Percentiles rank a stretch among this genome's conserved stretches.
These are phyloP conservation scores for Herpetomonas tarakana DNA, from an alignment of 208 protist genomes.

Conservation along the genomic window DNA sequence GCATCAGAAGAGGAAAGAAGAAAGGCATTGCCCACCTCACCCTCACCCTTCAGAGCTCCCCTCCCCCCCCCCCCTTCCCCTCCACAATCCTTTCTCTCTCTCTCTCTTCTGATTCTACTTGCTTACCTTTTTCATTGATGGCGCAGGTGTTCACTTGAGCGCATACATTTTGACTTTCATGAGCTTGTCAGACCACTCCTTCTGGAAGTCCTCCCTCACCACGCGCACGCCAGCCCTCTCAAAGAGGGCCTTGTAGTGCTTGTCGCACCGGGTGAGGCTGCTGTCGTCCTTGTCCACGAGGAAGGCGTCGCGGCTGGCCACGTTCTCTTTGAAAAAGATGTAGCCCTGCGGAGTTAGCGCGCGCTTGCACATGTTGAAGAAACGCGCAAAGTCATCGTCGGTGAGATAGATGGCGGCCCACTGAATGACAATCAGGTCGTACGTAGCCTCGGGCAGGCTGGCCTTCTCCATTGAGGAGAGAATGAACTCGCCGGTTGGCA, in stretches of 20 bases:
- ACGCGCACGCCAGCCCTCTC: conserved; percentile 53
- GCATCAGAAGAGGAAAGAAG: too few relatives aligned
- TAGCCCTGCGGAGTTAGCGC: conserved; percentile 76
- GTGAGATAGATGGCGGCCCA: conserved; percentile 93
- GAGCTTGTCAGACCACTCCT: conserved; percentile 72
- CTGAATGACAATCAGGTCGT: conserved; percentile 92
- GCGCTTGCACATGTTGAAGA: conserved; percentile 71
- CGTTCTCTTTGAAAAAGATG: conserved; percentile 94
- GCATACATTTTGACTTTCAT: conserved; percentile 91
- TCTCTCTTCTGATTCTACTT: too few relatives aligned
- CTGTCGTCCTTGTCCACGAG: conserved; percentile 89
- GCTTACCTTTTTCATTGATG: too few relatives aligned
- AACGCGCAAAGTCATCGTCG: conserved; percentile 88
- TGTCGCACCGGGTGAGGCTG: conserved; percentile 82
- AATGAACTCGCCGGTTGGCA: conserved; percentile 75
- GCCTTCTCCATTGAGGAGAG: conserved; percentile 78
- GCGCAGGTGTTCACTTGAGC: conserved; percentile 70
- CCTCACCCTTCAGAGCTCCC: too few relatives aligned
- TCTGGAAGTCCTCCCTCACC: conserved; percentile 62
- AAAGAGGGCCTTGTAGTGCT: conserved; percentile 87
- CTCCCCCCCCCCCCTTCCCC: too few relatives aligned
- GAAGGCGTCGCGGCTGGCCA: conserved; percentile 40
- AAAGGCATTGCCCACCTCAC: too few relatives aligned
- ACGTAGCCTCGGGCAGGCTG: conserved; percentile 50
- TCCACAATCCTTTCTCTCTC: too few relatives aligned